Base-by-base conservation (phyloP, 2,329 filamentous ascomycete genomes). In the Aspergillus sp. region DNA sequence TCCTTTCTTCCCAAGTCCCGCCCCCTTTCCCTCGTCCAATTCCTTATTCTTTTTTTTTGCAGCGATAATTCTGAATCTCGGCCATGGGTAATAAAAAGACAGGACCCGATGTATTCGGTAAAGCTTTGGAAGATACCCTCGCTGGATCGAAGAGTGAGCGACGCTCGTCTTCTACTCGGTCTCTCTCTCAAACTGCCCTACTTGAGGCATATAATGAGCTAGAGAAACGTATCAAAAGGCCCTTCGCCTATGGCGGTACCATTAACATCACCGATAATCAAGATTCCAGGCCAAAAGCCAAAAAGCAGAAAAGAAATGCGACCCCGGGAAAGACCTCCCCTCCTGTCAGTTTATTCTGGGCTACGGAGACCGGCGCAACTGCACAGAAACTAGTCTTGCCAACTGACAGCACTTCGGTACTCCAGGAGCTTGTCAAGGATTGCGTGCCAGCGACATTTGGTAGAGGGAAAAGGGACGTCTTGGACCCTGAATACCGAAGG, bases 401-500 rank as follows among this genome's bases (percentile, higher is more conserved):
- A 1, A 12, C 55, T 31, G 8, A 23, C 5, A 45, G 27, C 2
- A 21, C 50, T n/a, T 21, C 19, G 0, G 39, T 11, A 21, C 49
- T 60, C 15, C 52, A 61, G 1, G 55, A 62, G 4, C 62, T 80
- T 0, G 60, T 76, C 0, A 43, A 60, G 1, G 70, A 73, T 24
- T 77, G 73, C 56, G 57, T 65, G 41, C 80, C 80, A 0, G 84
- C 82, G 0, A 80, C 76, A 1, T 84, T 84, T 62, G 82, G 82
- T 0, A 61, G 63, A 6, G 72, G 72, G 0, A 72, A 74, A 2
- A 35, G 81, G 57, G 75, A 84, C 56, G 74, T 85, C 0, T 66
- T 79, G 2, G 82, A 86, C 57, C 78, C 82, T 55, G 67, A 68
- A 0, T 84, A 85, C 57, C 77, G 84, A 17, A 82, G 80, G 57